A percentile compares a stretch with the other conserved stretches of the same genome.
These are phyloP conservation scores for Scleroderma citrinum DNA, from an alignment of 768 basidiomycete species.

Conservation along the genomic window DNA sequence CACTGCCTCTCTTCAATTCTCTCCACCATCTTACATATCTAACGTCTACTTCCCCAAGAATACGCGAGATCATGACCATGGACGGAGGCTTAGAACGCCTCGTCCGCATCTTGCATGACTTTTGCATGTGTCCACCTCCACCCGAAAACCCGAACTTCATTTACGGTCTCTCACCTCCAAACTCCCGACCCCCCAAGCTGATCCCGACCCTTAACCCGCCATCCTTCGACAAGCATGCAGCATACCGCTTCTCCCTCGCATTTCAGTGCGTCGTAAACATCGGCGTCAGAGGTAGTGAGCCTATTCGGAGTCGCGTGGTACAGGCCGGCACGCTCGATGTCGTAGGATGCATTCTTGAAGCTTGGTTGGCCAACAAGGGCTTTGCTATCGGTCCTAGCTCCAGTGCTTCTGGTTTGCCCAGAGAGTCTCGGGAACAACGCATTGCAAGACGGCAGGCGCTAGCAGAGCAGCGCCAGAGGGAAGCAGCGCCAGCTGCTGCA, in stretches of 20 bases:
- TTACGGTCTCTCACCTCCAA: conserved; percentile 72
- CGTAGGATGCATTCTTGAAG: conserved; percentile 89
- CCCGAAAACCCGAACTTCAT: conserved; percentile 72
- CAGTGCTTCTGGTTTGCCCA: conserved; percentile 65
- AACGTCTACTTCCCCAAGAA: conserved; percentile 93
- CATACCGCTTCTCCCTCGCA: conserved; percentile 85
- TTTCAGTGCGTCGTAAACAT: conserved; percentile 98
- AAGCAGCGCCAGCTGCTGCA: conserved; percentile 39
- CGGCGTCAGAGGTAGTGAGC: conserved; percentile 91
- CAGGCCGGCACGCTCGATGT: conserved; percentile 92
- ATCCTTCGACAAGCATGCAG: conserved; percentile 74
- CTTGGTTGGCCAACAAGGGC: conserved; percentile 85
- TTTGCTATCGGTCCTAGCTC: conserved; percentile 80
- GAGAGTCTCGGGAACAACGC: conserved; percentile 73
- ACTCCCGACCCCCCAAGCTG: conserved; percentile 47
- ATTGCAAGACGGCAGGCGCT: conserved; percentile 54
- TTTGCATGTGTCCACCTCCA: conserved; percentile 76
- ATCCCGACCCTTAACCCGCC: conserved; percentile 61
- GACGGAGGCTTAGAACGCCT: conserved; percentile 97
- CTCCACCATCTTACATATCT: conserved; percentile 94
- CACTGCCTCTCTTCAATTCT: conserved; percentile 81
- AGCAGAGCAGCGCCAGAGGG: conserved; percentile 51
- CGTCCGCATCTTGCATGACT: conserved; percentile 85
- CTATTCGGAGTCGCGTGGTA: conserved; percentile 85
- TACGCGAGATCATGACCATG: conserved; percentile 97